Conservation (phyloP, 345 rosid genomes). For the Salix exigua region DNA sequence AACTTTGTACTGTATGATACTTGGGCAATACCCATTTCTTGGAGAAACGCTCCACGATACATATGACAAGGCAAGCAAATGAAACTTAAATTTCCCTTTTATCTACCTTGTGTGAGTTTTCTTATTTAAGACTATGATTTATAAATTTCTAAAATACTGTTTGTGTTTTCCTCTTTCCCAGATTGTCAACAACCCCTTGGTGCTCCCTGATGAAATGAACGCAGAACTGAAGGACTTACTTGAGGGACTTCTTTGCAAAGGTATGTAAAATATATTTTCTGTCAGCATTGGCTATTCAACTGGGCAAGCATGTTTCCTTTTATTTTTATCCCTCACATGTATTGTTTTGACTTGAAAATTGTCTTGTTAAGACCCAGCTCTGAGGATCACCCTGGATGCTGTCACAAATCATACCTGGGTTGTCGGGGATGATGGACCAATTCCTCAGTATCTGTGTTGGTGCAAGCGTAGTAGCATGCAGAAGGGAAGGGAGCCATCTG, state of each 20-base stretch:
- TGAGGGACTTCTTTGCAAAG: constrained; percentile 91
- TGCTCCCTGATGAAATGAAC: constrained; percentile 62
- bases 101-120: neutral
- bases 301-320: neutral
- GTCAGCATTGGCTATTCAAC: neutral
- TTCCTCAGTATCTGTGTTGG: constrained; percentile 68
- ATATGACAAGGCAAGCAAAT: constrained; percentile 72
- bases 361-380: constrained; percentile 58
- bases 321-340: neutral
- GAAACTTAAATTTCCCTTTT: neutral
- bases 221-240: constrained; percentile 61
- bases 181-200: constrained; percentile 75
- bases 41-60: constrained; percentile 96
- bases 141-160: neutral
- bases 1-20: constrained; percentile 80
- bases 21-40: constrained; percentile 85
- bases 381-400: constrained; percentile 64
- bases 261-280: constrained; percentile 29
- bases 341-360: constrained; percentile 7
- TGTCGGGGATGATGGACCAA: constrained; percentile 58
- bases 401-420: constrained; percentile 81
- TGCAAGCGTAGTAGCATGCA: constrained; percentile 58
- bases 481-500: constrained; percentile 28
- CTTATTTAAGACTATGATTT: too few species aligned
- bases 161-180: constrained; percentile 19